Evolutionary conservation across 73 alveolate genomes (phyloP).

Genomic region (Uronychia setigera): DNA sequence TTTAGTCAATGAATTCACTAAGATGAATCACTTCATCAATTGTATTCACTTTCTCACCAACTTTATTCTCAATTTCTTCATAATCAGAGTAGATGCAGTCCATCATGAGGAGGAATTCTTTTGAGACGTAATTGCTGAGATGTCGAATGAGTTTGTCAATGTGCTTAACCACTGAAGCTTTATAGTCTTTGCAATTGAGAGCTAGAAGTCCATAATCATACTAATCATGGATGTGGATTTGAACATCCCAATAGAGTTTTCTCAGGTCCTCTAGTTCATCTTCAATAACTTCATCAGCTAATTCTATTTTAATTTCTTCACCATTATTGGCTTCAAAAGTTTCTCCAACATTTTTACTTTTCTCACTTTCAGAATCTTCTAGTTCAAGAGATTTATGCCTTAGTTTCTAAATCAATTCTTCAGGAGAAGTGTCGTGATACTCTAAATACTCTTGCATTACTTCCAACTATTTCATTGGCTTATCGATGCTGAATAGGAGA

Average conservation of each 20-base stretch:
- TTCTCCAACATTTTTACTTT: conserved; percentile 16
- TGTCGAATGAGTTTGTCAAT: conserved; percentile 19
- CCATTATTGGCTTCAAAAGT: not conserved
- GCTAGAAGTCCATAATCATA: conserved; percentile 46
- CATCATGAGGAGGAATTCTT: conserved; percentile 30
- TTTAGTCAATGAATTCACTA: conserved; percentile 32
- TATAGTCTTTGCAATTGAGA: conserved; percentile 18
- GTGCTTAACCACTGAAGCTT: conserved; percentile 13
- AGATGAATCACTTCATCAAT: conserved; percentile 46
- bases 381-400: too few species aligned
- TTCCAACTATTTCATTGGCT: conserved; percentile 20
- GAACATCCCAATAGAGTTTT: conserved; percentile 40
- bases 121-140: conserved; percentile 12
- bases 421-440: conserved; percentile 6
- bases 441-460: conserved; percentile 1
- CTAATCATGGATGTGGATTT: conserved; percentile 2
- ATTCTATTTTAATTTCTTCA: conserved; percentile 27
- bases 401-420: conserved; percentile 8
- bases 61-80: conserved; percentile 31
- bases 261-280: conserved; percentile 32
- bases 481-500: conserved; percentile 9
- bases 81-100: conserved; percentile 10
- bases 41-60: conserved; percentile 17
- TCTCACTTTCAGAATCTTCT: conserved; percentile 33
- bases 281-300: conserved; percentile 26